A percentile compares a stretch with the other conserved stretches of the same genome.
These are phyloP conservation scores for Lithospermum erythrorhizon DNA, from an alignment of 257 asterid genomes.

Conservation along the genomic window DNA sequence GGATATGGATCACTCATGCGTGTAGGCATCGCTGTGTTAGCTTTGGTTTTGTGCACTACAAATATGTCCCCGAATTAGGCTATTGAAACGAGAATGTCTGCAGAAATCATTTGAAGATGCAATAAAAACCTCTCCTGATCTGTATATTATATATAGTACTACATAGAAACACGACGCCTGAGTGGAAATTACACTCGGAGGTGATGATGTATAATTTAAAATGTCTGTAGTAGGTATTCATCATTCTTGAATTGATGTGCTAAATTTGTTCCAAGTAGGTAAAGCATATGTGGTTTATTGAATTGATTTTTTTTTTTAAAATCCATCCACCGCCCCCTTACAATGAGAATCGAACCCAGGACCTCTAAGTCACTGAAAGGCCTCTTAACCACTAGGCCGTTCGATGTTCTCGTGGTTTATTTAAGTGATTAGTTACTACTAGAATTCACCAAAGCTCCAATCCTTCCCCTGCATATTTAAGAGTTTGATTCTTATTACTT, in stretches of 20 bases:
- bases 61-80: background rate
- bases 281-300: background rate
- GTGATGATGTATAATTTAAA: background rate
- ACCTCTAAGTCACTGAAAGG: too few species aligned
- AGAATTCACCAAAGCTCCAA: too few species aligned
- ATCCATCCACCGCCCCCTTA: too few species aligned
- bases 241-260: slow-evolving; percentile 5
- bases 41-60: background rate
- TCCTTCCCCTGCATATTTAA: too few species aligned
- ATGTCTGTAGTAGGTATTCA: slow-evolving; percentile 1
- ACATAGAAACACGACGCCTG: background rate
- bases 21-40: background rate
- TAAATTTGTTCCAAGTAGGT: slow-evolving; percentile 1
- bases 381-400: too few species aligned
- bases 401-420: too few species aligned
- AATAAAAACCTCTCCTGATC: background rate
- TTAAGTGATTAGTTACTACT: too few species aligned
- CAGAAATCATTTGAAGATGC: background rate
- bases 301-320: too few species aligned
- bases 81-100: background rate
- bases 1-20: background rate
- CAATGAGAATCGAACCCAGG: too few species aligned
- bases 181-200: slow-evolving; percentile 6
- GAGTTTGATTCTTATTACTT: too few species aligned
- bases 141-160: slow-evolving; percentile 1